Evolutionary conservation across 768 basidiomycete species (phyloP), one percentile per base, ranked within the genome.

Genomic region (Suillus subalutaceus): DNA sequence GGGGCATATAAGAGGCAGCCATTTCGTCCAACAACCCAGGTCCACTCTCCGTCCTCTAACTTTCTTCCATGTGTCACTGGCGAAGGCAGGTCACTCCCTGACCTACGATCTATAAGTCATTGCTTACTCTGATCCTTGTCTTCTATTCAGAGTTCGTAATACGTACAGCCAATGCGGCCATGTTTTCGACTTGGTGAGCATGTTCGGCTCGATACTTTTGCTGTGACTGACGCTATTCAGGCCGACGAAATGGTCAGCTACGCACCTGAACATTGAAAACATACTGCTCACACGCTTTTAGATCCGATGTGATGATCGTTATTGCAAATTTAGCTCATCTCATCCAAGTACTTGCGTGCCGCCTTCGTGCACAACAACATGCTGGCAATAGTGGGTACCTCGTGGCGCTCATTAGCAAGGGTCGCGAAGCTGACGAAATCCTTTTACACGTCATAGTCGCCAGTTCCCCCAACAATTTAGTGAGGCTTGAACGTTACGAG

Each of bases 331-430:
- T 80, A 92, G 91, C 70, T 78, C 84, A 12, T 76, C 76, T 20
- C 91, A 92, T 77, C 88, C 88, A 38, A 69, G 62, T 35, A 79
- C 86, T 65, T 92, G 91, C 71, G 82, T 84, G 37, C 73, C 79
- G 6, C 84, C 87, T 32, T 76, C 81, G 37, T 92, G 91, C 77
- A 79, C 73, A 38, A 79, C 73, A 32, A 87, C 87, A 32, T 92
- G 91, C 73, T 92, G 91, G 91, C 90, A 91, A 77, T 90, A 90
- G 91, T 92, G 75, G 79, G 90, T 76, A 66, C 61, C 62, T 60
- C 65, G 58, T 69, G 57, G 44, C 68, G 57, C 63, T 64, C 41
- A 9, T 70, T 46, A 61, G 23, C 44, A 48, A n/a, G 46, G 61
- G 46, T 71, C 30, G 68, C 66, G 50, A 56, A 65, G 53, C 78